Conservation (phyloP, 1,139 yeast species). For the Arxiozyma slooffiae region DNA sequence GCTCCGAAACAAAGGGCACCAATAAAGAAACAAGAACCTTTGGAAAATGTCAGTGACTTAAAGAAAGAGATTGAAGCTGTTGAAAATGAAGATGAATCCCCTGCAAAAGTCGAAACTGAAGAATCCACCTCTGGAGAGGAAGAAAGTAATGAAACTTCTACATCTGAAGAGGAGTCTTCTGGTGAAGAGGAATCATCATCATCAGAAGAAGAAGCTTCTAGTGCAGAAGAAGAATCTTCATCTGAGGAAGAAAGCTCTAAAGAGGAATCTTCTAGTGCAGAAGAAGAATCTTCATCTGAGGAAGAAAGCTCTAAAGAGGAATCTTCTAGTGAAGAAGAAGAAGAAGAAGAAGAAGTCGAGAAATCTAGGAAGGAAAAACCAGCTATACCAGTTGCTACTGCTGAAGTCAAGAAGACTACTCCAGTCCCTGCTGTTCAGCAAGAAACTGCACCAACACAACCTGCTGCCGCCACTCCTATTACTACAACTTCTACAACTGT, state of each 20-base stretch:
- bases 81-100: constrained; percentile 5
- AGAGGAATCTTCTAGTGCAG: constrained; percentile 4
- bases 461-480: constrained; percentile 1
- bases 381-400: constrained; percentile 3
- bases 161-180: constrained; percentile 9
- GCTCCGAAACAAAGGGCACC: constrained; percentile 22
- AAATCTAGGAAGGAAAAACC: neutral
- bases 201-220: too few relatives aligned
- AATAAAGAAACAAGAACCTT: constrained; percentile 20
- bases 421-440: constrained; percentile 1
- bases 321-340: constrained; percentile 7
- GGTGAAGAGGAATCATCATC: constrained; percentile 8
- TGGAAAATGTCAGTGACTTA: constrained; percentile 16
- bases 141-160: constrained; percentile 19
- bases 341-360: constrained; percentile 10
- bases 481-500: neutral
- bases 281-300: constrained; percentile 22
- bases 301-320: constrained; percentile 12
- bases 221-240: too few relatives aligned
- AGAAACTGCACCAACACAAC: neutral
- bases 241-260: constrained; percentile 16
- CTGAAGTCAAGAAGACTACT: neutral
- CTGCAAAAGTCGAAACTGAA: constrained; percentile 9
- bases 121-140: constrained; percentile 27
- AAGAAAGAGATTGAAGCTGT: constrained; percentile 18